Base-by-base conservation (phyloP, 352 stramenopile species). In the Pythium periplocum region DNA sequence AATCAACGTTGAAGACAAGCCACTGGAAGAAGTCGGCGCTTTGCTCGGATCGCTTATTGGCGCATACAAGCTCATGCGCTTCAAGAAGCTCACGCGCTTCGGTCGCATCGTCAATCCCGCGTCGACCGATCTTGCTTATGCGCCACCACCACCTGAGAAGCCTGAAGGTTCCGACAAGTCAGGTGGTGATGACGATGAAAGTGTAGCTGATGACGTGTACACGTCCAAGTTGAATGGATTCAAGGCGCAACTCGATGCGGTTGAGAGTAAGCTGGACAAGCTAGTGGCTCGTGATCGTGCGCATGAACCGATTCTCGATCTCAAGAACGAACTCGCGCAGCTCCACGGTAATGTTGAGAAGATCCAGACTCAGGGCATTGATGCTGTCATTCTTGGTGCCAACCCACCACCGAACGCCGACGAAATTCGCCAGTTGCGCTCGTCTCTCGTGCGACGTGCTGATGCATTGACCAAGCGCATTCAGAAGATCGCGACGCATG, bases 41-140 rank as follows among this genome's bases (percentile, higher is more conserved):
- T 82, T 92, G 17, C 61, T 94, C 17, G 80, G 63, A 17, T 82
- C 76, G 8, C 68, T 89, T 10, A 51, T 70, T 9, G 67, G 71
- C 7, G 63, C 68, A 35, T 68, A 71, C 12, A 90, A 91, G 40
- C 62, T 90, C 17, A 57, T 94, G 49, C 75, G 76, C n/a, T 94
- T 94, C 59, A 94, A 90, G 59, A 92, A 92, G 49, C 77, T 91
- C 9, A 91, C 90, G 68, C 83, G 76, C 34, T 67, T 72, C 42
- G 82, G 79, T 8, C 75, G 78, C 9, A 83, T 75, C 1, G 83
- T 80, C n/a, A 90, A 84, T 45, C 83, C 83, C 9, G 78, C 79
- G 30, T 86, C 78, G 12, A 56, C 88, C n/a, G 56, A 73, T 53
- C 67, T 87, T 51, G 76, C 79, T 35, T 94, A 93, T 47, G 55